These are phyloP conservation scores for Stylosanthes scabra DNA, from an alignment of 331 rosid species.

Conservation along the genomic window DNA sequence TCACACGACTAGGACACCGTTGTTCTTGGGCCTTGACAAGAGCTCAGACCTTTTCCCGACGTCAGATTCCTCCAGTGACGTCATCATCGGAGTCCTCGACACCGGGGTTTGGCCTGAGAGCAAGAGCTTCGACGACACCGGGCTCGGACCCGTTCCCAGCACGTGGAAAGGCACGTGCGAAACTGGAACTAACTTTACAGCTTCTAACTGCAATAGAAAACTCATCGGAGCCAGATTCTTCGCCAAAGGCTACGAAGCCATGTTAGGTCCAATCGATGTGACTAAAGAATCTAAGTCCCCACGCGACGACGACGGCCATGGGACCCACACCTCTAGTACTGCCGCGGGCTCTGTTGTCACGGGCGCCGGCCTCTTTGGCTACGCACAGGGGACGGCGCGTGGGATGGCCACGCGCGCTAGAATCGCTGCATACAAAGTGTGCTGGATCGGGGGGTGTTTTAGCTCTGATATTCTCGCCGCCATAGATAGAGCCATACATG, in stretches of 20 bases:
- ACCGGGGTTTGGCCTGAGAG: constrained; percentile 93
- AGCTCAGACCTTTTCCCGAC: constrained; percentile 49
- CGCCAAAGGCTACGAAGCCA: constrained; percentile 72
- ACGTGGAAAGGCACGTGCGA: constrained; percentile 82
- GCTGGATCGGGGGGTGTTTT: constrained; percentile 93
- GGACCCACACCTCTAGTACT: constrained; percentile 82
- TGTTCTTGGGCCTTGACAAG: constrained; percentile 78
- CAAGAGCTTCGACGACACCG: constrained; percentile 83
- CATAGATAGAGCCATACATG: constrained; percentile 67
- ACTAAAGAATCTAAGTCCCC: constrained; percentile 73
- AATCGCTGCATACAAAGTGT: constrained; percentile 81
- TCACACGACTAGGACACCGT: constrained; percentile 88
- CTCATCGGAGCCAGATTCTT: constrained; percentile 86
- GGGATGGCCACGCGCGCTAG: constrained; percentile 91
- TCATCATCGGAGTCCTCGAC: constrained; percentile 75
- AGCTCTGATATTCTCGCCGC: constrained; percentile 91
- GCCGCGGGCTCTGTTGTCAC: constrained; percentile 77
- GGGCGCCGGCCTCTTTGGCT: constrained; percentile 64
- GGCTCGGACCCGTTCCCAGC: constrained; percentile 75
- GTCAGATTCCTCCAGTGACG: constrained; percentile 56
- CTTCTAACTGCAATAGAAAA: constrained; percentile 67
- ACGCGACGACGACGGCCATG: constrained; percentile 90
- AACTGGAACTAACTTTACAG: constrained; percentile 68
- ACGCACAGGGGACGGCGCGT: constrained; percentile 81
- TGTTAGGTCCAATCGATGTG: constrained; percentile 72